These are phyloP conservation scores for Paxillus involutus DNA, from an alignment of 768 basidiomycete species.

Conservation along the genomic window DNA sequence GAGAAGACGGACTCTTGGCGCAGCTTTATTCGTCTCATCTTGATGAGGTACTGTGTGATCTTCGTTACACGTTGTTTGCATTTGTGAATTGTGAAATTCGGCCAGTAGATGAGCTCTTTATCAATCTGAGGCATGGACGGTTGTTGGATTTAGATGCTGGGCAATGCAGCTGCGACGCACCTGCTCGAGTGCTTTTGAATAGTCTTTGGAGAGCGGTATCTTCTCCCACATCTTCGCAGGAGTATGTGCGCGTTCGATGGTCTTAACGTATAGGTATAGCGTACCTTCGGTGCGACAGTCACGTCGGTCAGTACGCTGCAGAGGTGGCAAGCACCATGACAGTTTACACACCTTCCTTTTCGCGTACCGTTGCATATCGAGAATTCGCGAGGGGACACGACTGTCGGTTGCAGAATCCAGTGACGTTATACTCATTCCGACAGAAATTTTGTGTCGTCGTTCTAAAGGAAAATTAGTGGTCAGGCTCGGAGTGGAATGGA, in stretches of 20 bases:
- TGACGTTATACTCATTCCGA: constrained; percentile 97
- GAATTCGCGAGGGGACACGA: constrained; percentile 99
- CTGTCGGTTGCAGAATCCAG: constrained; percentile 91
- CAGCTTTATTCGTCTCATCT: constrained; percentile 90
- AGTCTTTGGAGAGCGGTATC: constrained; percentile 90
- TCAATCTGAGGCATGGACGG: constrained; percentile 66
- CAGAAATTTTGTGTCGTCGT: constrained; percentile 97
- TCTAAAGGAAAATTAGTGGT: constrained; percentile 40
- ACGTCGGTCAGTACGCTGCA: not conserved
- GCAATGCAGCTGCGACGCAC: constrained; percentile 38
- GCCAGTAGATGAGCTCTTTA: constrained; percentile 95
- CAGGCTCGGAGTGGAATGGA: constrained; percentile 5
- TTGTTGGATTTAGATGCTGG: not conserved
- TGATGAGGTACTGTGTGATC: constrained; percentile 98
- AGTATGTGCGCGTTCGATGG: constrained; percentile 94
- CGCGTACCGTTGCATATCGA: constrained; percentile 95
- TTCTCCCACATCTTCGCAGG: constrained; percentile 99
- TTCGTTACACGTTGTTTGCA: constrained; percentile 99
- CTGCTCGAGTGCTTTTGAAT: constrained; percentile 93
- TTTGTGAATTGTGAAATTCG: constrained; percentile 95
- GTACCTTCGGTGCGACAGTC: constrained; percentile 47
- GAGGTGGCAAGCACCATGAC: not conserved
- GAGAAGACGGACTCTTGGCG: constrained; percentile 69
- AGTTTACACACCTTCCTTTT: constrained; percentile 75
- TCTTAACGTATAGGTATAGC: constrained; percentile 94